Base-by-base conservation (phyloP, 768 basidiomycete genomes). In the Mrakia blollopis region DNA sequence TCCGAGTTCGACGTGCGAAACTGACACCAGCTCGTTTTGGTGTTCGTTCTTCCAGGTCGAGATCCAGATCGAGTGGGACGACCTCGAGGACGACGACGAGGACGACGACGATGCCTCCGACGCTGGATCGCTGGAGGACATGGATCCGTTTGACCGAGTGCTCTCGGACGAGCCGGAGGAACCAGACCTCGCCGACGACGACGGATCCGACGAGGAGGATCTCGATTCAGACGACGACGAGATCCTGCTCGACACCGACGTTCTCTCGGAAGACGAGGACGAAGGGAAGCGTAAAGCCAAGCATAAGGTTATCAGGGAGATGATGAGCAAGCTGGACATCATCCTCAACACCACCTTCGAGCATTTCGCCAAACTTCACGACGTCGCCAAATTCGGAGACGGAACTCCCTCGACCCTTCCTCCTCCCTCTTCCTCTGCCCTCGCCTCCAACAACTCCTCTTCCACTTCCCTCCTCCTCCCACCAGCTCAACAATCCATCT, bases 1-100 rank as follows among this genome's bases (percentile, higher is more conserved):
- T 4, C 3, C 21, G 32, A 18, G n/a, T 57, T 37, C 57, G 72
- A 61, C 35, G 37, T 28, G 30, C 16, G 25, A n/a, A n/a, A 73
- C 61, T 16, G 41, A 41, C 23, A 32, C 60, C 60, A 44, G 61
- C 37, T 37, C 61, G 13, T 28, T 71, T 50, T 71, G 69, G 54
- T 60, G 37, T 73, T n/a, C 11, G 21, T 74, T 37, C 41, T 63
- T 30, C 13, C 79, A 95, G 93, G 93, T 97, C 37, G 96, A 99
- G 84, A 94, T 99, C 44, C 95, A 97, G 82, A 91, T 93, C n/a
- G 94, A 95, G 81, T 82, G 94, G 5, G 95, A 98, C 81, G 93
- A 97, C 79, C 85, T 95, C 25, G 80, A 80, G 2, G 81, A 82
- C 16, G 81, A 82, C 5, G 82, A 82, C 2, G 81, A 82, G n/a